Evolutionary conservation across 2,329 filamentous ascomycete species (phyloP), one percentile per base, ranked within the genome.

Genomic region (Proliferodiscus dingleyae): DNA sequence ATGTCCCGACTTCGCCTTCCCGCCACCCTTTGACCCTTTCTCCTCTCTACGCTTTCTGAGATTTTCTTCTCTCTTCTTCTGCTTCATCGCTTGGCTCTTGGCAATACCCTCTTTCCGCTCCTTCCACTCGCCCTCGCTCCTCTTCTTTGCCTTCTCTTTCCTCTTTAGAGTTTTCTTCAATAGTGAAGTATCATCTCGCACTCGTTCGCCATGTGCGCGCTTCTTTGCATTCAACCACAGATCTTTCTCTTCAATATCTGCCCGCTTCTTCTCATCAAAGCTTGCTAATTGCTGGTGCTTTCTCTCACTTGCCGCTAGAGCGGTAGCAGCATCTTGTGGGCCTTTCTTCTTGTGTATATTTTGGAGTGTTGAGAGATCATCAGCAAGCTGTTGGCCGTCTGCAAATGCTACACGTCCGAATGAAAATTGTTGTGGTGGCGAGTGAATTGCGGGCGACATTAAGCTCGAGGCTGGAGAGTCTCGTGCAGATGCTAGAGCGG

Each of bases 161-260:
- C 91, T 83, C 77, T 96, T 96, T 55, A 97, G 73, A 0, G 90
- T 87, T 74, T 95, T 96, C 75, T 95, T 96, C 22, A 98, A 75
- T 46, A 95, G 70, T 37, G 78, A 81, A 52, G 89, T 88, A 64
- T 95, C 89, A 61, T 97, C 89, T 49, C 81, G 82, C 26, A 96
- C 84, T 63, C 88, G 87, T 62, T 95, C 90, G 39, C 93, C 93
- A 64, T 95, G 87, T 1, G 85, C 89, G 19, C 86, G 82, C 67
- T 89, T 88, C 67, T 91, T 85, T 2, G 93, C 93, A 38, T 87
- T 91, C 48, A 96, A 74, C 93, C 93, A 98, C 47, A 83, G 73
- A 60, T 98, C 91, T 72, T 97, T 97, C 67, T 96, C 88, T 50
- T 89, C 82, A 36, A 97, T 84, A 49, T 95, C 87, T 51, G 83